phyloP scores from a whole-genome alignment of 495 filamentous ascomycete genomes.

The Aspergillus cavernicola region DNA sequence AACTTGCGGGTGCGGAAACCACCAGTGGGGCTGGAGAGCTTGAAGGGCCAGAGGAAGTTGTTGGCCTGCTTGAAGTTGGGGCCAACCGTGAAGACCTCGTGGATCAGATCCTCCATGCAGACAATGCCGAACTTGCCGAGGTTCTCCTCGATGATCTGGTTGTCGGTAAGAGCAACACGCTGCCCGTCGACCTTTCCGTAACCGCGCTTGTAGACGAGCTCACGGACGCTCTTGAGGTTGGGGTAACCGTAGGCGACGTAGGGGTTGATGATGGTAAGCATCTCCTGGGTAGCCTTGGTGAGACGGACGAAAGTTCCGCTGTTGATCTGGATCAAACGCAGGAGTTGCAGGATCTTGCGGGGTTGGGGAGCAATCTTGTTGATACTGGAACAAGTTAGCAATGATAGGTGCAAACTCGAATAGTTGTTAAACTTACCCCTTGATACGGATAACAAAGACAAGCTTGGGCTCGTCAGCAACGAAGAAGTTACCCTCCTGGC shows the following conservation, averaged over 20 bases:
- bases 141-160: conserved; percentile 92
- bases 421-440: conserved; percentile 58
- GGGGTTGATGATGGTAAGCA: conserved; percentile 96
- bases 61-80: conserved; percentile 99
- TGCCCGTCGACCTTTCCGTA: conserved; percentile 98
- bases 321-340: conserved; percentile 99
- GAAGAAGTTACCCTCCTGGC: conserved; percentile 90
- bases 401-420: conserved; percentile 4
- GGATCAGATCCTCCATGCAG: conserved; percentile 98
- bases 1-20: conserved; percentile 96
- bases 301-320: conserved; percentile 96
- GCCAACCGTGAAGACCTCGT: conserved; percentile 98
- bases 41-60: conserved; percentile 99
- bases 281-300: conserved; percentile 97
- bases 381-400: conserved; percentile 62
- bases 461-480: conserved; percentile 92
- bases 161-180: conserved; percentile 94
- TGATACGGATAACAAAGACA: conserved; percentile 98
- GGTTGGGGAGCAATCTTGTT: conserved; percentile 99
- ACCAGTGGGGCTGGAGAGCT: conserved; percentile 94
- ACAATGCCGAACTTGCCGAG: conserved; percentile 98
- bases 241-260: conserved; percentile 99
- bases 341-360: conserved; percentile 98
- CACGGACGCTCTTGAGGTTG: conserved; percentile 96
- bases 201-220: conserved; percentile 99